A percentile compares a stretch with the other conserved stretches of the same genome.
phyloP scores from a whole-genome alignment of 2,329 filamentous ascomycete genomes.

The Emydomyces testavorans region DNA sequence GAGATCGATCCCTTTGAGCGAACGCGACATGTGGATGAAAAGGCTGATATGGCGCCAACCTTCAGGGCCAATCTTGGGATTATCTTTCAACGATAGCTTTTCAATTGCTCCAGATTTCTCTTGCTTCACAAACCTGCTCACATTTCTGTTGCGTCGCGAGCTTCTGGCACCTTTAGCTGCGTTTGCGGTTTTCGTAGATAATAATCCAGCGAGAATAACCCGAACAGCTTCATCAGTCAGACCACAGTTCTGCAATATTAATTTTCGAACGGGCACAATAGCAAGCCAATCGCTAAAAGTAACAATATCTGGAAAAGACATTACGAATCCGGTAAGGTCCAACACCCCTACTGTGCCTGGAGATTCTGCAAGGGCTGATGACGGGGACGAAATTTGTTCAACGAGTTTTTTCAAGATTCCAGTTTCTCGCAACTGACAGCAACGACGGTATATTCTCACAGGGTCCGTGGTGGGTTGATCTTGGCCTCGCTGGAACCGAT shows the following conservation, averaged over 20 bases:
- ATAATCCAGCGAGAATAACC: slow-evolving; percentile 71
- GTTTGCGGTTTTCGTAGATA: slow-evolving; percentile 62
- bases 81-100: slow-evolving; percentile 79
- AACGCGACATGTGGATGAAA: slow-evolving; percentile 81
- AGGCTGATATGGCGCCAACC: slow-evolving; percentile 87
- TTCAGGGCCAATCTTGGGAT: slow-evolving; percentile 66
- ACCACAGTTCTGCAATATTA: slow-evolving; percentile 77
- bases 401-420: slow-evolving; percentile 85
- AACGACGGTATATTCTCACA: slow-evolving; percentile 81
- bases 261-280: slow-evolving; percentile 76
- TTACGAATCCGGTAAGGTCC: slow-evolving; percentile 71
- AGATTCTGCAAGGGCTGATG: slow-evolving; percentile 51
- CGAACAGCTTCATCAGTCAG: slow-evolving; percentile 77
- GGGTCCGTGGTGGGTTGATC: slow-evolving; percentile 77
- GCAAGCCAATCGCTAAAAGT: slow-evolving; percentile 91
- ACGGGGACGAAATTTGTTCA: slow-evolving; percentile 65
- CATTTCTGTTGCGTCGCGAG: slow-evolving; percentile 1
- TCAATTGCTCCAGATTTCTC: slow-evolving; percentile 59
- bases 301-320: slow-evolving; percentile 71
- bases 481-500: slow-evolving; percentile 36
- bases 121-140: slow-evolving; percentile 29
- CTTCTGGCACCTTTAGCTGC: slow-evolving; percentile 41
- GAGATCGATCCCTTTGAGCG: slow-evolving; percentile 73
- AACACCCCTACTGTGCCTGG: slow-evolving; percentile 71
- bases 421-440: slow-evolving; percentile 86